A percentile compares a stretch with the other conserved stretches of the same genome.
phyloP scores from a whole-genome alignment of 768 basidiomycete genomes.

The Hygrophoropsis aurantiaca region DNA sequence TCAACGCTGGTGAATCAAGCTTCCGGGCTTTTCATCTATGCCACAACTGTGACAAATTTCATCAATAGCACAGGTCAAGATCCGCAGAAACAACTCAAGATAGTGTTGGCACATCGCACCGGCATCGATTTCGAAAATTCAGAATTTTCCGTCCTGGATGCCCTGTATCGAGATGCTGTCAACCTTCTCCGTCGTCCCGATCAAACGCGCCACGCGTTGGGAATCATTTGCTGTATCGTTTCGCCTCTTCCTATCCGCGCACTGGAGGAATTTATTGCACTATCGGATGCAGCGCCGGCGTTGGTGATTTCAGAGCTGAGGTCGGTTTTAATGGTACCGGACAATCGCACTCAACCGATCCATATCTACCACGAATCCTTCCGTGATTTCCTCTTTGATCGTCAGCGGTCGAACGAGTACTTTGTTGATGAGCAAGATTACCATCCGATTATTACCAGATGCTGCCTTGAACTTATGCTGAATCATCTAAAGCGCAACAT shows the following conservation, averaged over 20 bases:
- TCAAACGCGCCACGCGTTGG: slow-evolving; percentile 11
- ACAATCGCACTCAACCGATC: slow-evolving; percentile 8
- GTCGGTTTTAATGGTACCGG: slow-evolving; percentile 14
- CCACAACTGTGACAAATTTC: slow-evolving; percentile 26
- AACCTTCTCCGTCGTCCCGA: slow-evolving; percentile 7
- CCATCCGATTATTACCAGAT: slow-evolving; percentile 11
- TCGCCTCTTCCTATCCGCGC: slow-evolving; percentile 12
- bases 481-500: slow-evolving; percentile 13
- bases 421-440: slow-evolving; percentile 12
- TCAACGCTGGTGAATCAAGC: slow-evolving; percentile 16
- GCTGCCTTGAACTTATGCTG: slow-evolving; percentile 16
- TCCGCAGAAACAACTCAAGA: slow-evolving; percentile 9
- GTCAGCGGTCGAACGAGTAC: slow-evolving; percentile 13
- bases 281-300: slow-evolving; percentile 8
- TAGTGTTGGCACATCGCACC: slow-evolving; percentile 6
- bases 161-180: slow-evolving; percentile 15
- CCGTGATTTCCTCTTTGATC: slow-evolving; percentile 17
- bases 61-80: slow-evolving; percentile 11
- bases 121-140: slow-evolving; percentile 2
- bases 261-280: slow-evolving; percentile 10
- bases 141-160: slow-evolving; percentile 11
- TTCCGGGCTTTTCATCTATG: slow-evolving; percentile 26
- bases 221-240: slow-evolving; percentile 13
- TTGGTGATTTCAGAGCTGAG: slow-evolving; percentile 11
- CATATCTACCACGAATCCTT: slow-evolving; percentile 20